These are phyloP conservation scores for Globisporangium emineosum DNA, from an alignment of 352 stramenopile species.

Conservation along the genomic window DNA sequence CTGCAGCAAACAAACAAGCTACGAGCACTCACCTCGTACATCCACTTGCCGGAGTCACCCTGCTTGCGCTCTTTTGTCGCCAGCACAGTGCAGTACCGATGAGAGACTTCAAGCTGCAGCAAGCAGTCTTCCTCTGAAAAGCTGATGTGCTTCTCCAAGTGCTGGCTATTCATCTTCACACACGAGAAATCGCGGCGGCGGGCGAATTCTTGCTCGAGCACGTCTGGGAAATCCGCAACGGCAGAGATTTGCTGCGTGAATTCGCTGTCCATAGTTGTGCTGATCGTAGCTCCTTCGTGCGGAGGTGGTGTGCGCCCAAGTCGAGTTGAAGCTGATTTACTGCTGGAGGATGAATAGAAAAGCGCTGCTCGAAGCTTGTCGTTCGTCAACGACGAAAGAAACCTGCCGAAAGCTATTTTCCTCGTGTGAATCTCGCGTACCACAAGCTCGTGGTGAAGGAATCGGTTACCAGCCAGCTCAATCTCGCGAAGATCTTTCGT, in stretches of 20 bases:
- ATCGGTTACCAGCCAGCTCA: slow-evolving; percentile 34
- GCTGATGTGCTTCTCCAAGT: slow-evolving; percentile 54
- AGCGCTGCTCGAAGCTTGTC: slow-evolving; percentile 45
- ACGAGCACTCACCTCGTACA: slow-evolving; percentile 55
- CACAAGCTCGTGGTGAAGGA: slow-evolving; percentile 58
- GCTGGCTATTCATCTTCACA: slow-evolving; percentile 67
- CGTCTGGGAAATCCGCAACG: slow-evolving; percentile 49
- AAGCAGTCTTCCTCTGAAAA: slow-evolving; percentile 77
- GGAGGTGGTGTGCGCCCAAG: background rate
- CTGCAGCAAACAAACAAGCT: background rate
- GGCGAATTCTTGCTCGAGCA: slow-evolving; percentile 58
- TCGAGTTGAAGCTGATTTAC: background rate
- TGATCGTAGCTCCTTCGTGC: background rate
- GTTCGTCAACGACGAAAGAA: slow-evolving; percentile 54
- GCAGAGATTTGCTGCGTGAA: slow-evolving; percentile 33
- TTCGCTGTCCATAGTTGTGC: slow-evolving; percentile 24
- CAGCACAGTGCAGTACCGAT: slow-evolving; percentile 68
- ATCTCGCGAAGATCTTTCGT: slow-evolving; percentile 57
- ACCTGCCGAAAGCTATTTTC: slow-evolving; percentile 45
- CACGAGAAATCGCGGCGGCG: slow-evolving; percentile 62
- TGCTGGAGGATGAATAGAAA: background rate
- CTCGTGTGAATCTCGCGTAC: slow-evolving; percentile 63
- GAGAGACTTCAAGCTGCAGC: slow-evolving; percentile 57
- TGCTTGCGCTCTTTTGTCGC: slow-evolving; percentile 69
- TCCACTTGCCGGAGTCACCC: slow-evolving; percentile 73